Evolutionary conservation across 2,329 filamentous ascomycete genomes (phyloP).

Genomic region (Blastomyces parvus): DNA sequence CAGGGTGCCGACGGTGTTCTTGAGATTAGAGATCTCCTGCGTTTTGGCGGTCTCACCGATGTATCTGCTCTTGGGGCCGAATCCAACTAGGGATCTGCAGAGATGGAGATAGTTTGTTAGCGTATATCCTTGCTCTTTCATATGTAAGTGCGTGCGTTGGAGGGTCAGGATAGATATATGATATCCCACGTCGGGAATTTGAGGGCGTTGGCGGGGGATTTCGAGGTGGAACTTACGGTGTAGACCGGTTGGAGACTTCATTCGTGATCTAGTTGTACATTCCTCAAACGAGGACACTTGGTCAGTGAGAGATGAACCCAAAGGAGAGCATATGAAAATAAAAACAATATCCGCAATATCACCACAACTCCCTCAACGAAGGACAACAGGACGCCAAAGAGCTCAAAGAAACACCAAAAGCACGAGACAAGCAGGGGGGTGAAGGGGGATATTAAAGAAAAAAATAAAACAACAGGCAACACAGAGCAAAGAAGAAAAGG

Average conservation of each 20-base stretch:
- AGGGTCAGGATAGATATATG: neutral
- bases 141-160: neutral
- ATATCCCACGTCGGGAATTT: neutral
- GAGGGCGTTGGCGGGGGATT: neutral
- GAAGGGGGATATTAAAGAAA: neutral
- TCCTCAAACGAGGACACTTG: constrained; percentile 24
- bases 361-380: neutral
- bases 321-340: neutral
- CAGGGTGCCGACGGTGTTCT: constrained; percentile 91
- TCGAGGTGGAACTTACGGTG: constrained; percentile 63
- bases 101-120: constrained; percentile 3
- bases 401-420: neutral
- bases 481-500: constrained; percentile 14
- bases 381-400: neutral
- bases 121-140: neutral
- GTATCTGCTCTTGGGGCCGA: constrained; percentile 87
- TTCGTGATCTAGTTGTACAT: constrained; percentile 68
- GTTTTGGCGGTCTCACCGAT: constrained; percentile 95
- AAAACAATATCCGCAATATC: neutral
- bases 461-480: neutral
- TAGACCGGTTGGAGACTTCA: constrained; percentile 96
- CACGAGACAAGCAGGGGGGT: neutral
- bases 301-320: constrained; percentile 16
- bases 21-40: constrained; percentile 97
- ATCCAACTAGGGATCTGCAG: constrained; percentile 77